Conservation (phyloP, 306 rosid genomes). For the Cucurbita argyrosperma region DNA sequence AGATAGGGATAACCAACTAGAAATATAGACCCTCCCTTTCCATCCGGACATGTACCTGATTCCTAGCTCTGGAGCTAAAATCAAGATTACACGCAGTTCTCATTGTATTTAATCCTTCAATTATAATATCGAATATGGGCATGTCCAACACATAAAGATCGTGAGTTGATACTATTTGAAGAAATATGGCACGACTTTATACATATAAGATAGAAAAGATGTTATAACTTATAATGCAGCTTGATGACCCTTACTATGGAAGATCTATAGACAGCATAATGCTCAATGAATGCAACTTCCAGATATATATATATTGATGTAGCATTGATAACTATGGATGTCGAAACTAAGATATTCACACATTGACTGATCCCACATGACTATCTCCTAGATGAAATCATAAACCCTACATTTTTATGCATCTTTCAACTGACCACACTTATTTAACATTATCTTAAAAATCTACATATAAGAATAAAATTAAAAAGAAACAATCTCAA, state of each 20-base stretch:
- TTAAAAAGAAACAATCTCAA: background rate
- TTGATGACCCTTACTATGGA: background rate
- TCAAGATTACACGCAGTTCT: background rate
- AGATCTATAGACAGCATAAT: background rate
- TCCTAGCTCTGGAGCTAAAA: background rate
- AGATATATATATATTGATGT: background rate
- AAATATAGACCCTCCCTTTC: background rate
- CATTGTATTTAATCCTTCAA: background rate
- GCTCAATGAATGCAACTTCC: background rate
- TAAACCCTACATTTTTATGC: background rate
- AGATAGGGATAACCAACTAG: background rate
- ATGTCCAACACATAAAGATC: background rate
- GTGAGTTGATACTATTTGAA: background rate
- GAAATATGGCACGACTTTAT: background rate
- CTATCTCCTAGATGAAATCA: background rate
- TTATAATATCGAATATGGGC: background rate
- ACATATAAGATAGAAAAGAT: background rate
- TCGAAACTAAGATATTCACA: background rate
- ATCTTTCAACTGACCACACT: background rate
- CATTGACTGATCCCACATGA: background rate
- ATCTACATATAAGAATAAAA: background rate
- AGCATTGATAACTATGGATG: background rate
- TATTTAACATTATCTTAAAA: background rate
- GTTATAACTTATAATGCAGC: background rate
- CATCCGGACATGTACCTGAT: background rate